Evolutionary conservation across 306 rosid genomes (phyloP).

Genomic region (Oxytropis ochrocephala): DNA sequence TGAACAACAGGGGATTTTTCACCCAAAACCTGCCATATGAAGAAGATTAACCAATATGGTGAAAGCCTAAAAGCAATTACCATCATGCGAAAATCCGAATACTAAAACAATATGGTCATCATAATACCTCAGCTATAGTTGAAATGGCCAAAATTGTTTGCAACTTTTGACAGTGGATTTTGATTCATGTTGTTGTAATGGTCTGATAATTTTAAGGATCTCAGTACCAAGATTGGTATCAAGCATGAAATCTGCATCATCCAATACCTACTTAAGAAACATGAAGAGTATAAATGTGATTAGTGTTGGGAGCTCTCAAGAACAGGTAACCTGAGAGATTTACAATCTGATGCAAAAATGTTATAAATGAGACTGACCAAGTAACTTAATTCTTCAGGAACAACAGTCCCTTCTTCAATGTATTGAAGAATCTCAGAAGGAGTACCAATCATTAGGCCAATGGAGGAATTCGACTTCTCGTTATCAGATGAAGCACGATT

Average conservation of each 20-base stretch:
- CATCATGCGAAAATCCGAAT: background rate
- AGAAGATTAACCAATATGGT: background rate
- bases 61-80: background rate
- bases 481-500: conserved; percentile 26
- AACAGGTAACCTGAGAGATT: background rate
- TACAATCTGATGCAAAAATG: background rate
- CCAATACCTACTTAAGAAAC: conserved; percentile 56
- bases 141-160: conserved; percentile 81
- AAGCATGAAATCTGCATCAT: conserved; percentile 79
- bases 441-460: conserved; percentile 75
- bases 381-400: conserved; percentile 67
- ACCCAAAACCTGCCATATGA: conserved; percentile 40
- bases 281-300: background rate
- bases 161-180: conserved; percentile 46
- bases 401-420: conserved; percentile 72
- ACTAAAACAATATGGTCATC: background rate
- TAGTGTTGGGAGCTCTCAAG: background rate
- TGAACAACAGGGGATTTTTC: conserved; percentile 26
- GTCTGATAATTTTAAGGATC: conserved; percentile 52
- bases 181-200: conserved; percentile 48
- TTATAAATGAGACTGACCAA: conserved; percentile 41
- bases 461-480: conserved; percentile 42
- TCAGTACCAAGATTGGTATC: conserved; percentile 63
- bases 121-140: conserved; percentile 59
- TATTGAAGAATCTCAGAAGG: conserved; percentile 75